A percentile compares a stretch with the other conserved stretches of the same genome.
Evolutionary conservation across 768 basidiomycete genomes (phyloP).

Genomic region (Vararia minispora): DNA sequence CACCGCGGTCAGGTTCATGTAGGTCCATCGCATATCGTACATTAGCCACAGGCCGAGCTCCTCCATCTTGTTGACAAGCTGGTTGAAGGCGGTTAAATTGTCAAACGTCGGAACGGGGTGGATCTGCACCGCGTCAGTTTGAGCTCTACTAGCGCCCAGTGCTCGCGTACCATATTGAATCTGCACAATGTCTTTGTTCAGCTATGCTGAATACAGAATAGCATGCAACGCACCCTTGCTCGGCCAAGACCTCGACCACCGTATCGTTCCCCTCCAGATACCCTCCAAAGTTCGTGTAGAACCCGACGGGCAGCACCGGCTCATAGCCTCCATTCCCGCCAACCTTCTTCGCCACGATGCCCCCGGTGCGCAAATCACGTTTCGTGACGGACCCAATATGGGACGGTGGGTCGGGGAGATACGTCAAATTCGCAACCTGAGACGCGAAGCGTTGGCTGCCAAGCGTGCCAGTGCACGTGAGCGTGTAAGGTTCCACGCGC

Average conservation of each 20-base stretch:
- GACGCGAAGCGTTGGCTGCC: constrained; percentile 23
- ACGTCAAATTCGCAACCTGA: constrained; percentile 23
- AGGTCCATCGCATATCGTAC: constrained; percentile 75
- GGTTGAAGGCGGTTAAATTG: constrained; percentile 43
- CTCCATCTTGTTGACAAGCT: constrained; percentile 61
- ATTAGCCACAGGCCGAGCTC: constrained; percentile 61
- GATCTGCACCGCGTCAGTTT: too few relatives aligned
- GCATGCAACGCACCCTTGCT: constrained; percentile 32
- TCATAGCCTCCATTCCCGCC: constrained; percentile 17
- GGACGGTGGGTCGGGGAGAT: constrained; percentile 26
- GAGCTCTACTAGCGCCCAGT: too few relatives aligned
- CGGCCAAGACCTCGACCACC: constrained; percentile 42
- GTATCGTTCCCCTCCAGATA: constrained; percentile 44
- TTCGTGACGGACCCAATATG: constrained; percentile 32
- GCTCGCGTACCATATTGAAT: constrained; percentile 26
- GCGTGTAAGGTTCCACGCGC: constrained; percentile 19
- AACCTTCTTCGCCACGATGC: constrained; percentile 28
- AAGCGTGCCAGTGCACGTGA: constrained; percentile 24
- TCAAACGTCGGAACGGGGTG: constrained; percentile 63
- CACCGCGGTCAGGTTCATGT: constrained; percentile 53
- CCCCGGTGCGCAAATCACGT: constrained; percentile 35
- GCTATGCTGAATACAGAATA: not conserved
- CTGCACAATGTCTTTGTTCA: constrained; percentile 17
- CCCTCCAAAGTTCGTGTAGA: constrained; percentile 51
- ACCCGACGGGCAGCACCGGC: constrained; percentile 57